Conservation (phyloP, 2,329 filamentous ascomycete species). For the Myriosclerotinia duriaeana region DNA sequence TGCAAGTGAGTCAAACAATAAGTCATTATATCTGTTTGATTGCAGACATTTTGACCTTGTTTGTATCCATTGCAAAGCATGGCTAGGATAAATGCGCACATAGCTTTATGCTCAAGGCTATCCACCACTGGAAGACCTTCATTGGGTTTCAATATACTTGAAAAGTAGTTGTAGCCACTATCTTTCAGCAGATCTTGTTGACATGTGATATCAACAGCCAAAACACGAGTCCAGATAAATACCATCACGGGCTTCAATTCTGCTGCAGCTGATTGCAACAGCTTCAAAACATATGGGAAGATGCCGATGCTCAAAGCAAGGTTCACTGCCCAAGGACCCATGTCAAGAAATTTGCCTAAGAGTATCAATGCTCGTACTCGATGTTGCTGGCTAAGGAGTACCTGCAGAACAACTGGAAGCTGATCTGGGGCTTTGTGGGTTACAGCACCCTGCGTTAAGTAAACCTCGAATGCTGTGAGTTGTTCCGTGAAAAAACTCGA, state of each 20-base stretch:
- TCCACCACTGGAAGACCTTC: conserved; percentile 84
- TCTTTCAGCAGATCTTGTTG: conserved; percentile 94
- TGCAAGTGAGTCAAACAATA: conserved; percentile 81
- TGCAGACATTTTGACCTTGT: conserved; percentile 86
- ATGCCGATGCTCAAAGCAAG: conserved; percentile 96
- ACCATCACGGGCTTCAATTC: conserved; percentile 99
- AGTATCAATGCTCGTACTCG: conserved; percentile 86
- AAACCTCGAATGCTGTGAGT: conserved; percentile 94
- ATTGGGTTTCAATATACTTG: conserved; percentile 81
- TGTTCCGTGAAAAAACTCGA: conserved; percentile 97
- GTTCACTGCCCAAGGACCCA: conserved; percentile 98
- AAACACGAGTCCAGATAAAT: conserved; percentile 95
- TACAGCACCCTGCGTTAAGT: conserved; percentile 79
- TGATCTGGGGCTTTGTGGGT: conserved; percentile 89
- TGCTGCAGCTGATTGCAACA: conserved; percentile 89
- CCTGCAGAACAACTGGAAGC: conserved; percentile 91
- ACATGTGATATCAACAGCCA: conserved; percentile 91
- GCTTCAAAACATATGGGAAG: conserved; percentile 96
- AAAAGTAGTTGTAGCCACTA: conserved; percentile 96
- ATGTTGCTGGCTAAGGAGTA: conserved; percentile 93
- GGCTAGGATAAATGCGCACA: conserved; percentile 97
- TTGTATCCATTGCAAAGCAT: conserved; percentile 96
- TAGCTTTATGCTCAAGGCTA: conserved; percentile 90
- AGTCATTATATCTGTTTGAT: conserved; percentile 85
- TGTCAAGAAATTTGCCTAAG: conserved; percentile 87